phyloP scores from a whole-genome alignment of 2,329 filamentous ascomycete species.

The Ascosphaera aggregata region DNA sequence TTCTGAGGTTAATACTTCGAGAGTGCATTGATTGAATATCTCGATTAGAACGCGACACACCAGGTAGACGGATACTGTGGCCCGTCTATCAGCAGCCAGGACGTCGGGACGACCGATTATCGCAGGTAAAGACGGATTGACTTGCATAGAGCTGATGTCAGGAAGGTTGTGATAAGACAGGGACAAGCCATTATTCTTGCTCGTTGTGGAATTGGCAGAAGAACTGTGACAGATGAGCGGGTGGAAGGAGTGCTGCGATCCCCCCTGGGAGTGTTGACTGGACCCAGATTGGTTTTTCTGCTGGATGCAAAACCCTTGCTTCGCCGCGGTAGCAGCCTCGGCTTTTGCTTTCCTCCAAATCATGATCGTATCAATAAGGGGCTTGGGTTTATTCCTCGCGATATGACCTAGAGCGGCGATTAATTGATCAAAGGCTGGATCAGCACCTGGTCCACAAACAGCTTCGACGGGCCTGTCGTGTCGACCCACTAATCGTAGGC shows the following conservation, averaged over 20 bases:
- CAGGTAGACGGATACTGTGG: constrained; percentile 87
- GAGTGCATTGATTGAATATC: constrained; percentile 72
- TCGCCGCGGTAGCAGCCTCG: constrained; percentile 54
- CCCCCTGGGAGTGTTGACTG: neutral
- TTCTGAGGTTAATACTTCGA: constrained; percentile 61
- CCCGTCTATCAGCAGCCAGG: constrained; percentile 62
- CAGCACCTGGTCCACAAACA: constrained; percentile 74
- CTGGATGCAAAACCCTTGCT: constrained; percentile 11
- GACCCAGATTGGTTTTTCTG: neutral
- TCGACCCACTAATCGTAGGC: constrained; percentile 55
- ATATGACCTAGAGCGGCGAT: constrained; percentile 88
- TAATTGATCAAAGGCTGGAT: constrained; percentile 78
- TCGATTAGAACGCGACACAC: constrained; percentile 84
- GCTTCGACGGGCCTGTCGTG: constrained; percentile 66
- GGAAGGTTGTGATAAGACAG: constrained; percentile 13
- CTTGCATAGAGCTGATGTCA: constrained; percentile 10
- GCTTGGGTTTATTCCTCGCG: constrained; percentile 79
- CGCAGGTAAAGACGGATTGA: constrained; percentile 11
- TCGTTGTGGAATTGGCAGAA: neutral
- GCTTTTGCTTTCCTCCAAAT: constrained; percentile 93
- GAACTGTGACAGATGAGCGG: neutral
- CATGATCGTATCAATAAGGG: constrained; percentile 93
- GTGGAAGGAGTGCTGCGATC: neutral
- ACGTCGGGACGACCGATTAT: constrained; percentile 42
- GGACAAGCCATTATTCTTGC: neutral